phyloP scores from a whole-genome alignment of 2,329 filamentous ascomycete species.

The Trichoderma simmonsii region DNA sequence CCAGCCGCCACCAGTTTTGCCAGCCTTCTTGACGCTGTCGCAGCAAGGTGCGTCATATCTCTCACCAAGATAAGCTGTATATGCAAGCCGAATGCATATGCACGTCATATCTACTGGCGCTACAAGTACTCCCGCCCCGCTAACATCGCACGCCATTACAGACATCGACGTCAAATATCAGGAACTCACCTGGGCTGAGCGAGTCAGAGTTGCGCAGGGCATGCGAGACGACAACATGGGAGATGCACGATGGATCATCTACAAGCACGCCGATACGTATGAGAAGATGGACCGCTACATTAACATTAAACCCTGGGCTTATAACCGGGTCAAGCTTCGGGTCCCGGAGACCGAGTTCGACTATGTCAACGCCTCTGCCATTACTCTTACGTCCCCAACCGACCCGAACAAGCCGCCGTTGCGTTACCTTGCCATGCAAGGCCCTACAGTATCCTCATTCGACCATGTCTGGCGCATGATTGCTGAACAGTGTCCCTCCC shows the following conservation, averaged over 20 bases:
- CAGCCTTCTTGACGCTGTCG: constrained; percentile 39
- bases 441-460: constrained; percentile 72
- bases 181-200: constrained; percentile 54
- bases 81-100: constrained; percentile 8
- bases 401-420: constrained; percentile 40
- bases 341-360: constrained; percentile 72
- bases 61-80: neutral
- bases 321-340: constrained; percentile 76
- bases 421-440: constrained; percentile 89
- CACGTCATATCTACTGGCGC: constrained; percentile 5
- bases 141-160: constrained; percentile 26
- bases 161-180: constrained; percentile 51
- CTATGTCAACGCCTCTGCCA: constrained; percentile 80
- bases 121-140: constrained; percentile 3
- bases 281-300: constrained; percentile 71
- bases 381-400: constrained; percentile 50
- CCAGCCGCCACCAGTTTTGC: constrained; percentile 31
- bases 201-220: constrained; percentile 43
- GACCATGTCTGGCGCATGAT: constrained; percentile 96
- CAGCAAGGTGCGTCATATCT: constrained; percentile 33
- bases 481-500: constrained; percentile 67
- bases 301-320: constrained; percentile 87
- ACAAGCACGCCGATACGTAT: constrained; percentile 33
- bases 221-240: constrained; percentile 34
- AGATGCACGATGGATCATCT: constrained; percentile 36